Base-by-base conservation (phyloP, 106 monocot species). In the Acanthochlamys bracteata region DNA sequence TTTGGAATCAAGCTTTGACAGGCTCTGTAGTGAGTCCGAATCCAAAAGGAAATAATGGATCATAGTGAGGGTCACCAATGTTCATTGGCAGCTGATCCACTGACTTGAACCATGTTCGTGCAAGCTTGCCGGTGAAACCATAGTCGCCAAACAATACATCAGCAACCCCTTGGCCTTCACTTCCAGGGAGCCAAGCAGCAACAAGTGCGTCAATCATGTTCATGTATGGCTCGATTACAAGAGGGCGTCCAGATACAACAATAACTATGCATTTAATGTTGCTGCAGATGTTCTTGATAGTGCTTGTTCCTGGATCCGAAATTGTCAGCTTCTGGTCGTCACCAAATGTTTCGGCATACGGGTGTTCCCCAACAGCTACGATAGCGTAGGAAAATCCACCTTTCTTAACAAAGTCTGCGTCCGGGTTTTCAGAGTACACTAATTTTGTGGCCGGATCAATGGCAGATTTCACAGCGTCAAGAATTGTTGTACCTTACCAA, bases 51-150 rank as follows among this genome's bases (percentile, higher is more conserved):
- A 76, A 91, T 43, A 86, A 76, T 1, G 91, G 86, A 52, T 91
- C 91, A 65, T 91, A 91, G 49, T 81, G 75, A 0, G 21, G 3
- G 51, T 91, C 83, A 19, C 90, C 90, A 19, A 80, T 58, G 46
- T 91, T 91, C 90, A 91, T 86, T 9, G 85, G 90, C 0, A 91
- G 63, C 70, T 91, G 86, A 25, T 86, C 83, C 0, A 84, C 83
- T 17, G 78, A 78, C 76, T 72, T 86, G 74, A 86, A 86, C 86
- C 91, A 92, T 0, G 91, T 84, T 7, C 78, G 65, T 0, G 83
- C 53, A 20, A 92, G 83, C 73, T 76, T 83, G 8, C 91, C 91
- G 1, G 73, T 71, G 73, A 92, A 92, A 12, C 83, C 83, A 68
- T 84, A 79, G 64, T 92, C 91, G 13, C 86, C 91, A 61, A 86